phyloP scores from a whole-genome alignment of 2,329 filamentous ascomycete genomes.

The Penicillium sclerotiorum region DNA sequence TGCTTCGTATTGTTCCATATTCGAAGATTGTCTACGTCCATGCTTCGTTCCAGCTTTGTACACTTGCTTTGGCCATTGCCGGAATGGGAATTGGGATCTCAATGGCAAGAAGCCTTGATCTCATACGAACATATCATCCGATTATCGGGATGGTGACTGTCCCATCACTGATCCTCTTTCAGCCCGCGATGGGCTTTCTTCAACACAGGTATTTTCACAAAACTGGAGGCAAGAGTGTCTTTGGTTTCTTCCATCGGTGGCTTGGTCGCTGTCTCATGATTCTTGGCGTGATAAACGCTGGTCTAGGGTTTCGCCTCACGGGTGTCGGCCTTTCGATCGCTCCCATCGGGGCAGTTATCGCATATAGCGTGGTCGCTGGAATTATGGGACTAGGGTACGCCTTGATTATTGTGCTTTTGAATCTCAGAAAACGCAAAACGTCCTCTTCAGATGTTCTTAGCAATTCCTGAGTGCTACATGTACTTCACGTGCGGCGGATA shows the following conservation, averaged over 20 bases:
- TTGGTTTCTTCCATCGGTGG: constrained; percentile 57
- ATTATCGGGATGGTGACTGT: constrained; percentile 59
- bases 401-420: too few species aligned
- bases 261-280: constrained; percentile 55
- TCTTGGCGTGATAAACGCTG: constrained; percentile 59
- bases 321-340: constrained; percentile 40
- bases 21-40: constrained; percentile 49
- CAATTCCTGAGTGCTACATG: too few species aligned
- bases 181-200: constrained; percentile 54
- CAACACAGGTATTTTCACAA: constrained; percentile 57
- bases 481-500: too few species aligned
- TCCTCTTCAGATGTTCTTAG: too few species aligned
- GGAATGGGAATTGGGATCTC: constrained; percentile 57
- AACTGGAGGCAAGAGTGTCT: constrained; percentile 46
- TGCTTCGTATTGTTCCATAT: constrained; percentile 39
- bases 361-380: constrained; percentile 54
- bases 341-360: constrained; percentile 43
- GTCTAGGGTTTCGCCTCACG: constrained; percentile 55
- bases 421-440: too few species aligned
- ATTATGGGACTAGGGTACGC: constrained; percentile 50
- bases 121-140: constrained; percentile 49
- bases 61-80: constrained; percentile 51
- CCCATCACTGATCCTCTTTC: constrained; percentile 57
- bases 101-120: constrained; percentile 44
- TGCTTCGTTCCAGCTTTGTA: constrained; percentile 50